phyloP scores from a whole-genome alignment of 192 early-diverging fungal genomes.

The Neocallimastix lanati region DNA sequence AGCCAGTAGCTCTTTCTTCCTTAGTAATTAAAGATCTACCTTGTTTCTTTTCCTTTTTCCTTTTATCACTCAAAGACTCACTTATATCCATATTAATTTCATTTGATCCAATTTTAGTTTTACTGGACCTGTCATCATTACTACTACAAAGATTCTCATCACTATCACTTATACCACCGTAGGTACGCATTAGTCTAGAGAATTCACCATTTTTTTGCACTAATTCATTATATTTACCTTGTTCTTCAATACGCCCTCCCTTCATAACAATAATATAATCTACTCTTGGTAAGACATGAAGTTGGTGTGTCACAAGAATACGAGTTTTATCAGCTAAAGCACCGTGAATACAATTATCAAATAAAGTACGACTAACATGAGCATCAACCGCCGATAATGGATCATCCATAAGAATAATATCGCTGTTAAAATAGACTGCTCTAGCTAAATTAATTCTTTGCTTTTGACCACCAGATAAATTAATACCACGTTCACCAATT shows the following conservation, averaged over 20 bases:
- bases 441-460: too few species aligned
- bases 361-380: conserved; percentile 40
- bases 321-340: too few species aligned
- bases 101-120: conserved; percentile 10
- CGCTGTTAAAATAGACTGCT: too few species aligned
- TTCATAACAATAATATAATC: too few species aligned
- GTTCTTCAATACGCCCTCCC: conserved; percentile 35
- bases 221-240: conserved; percentile 41
- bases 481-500: too few species aligned
- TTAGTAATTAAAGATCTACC: conserved; percentile 37
- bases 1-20: too few species aligned
- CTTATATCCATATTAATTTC: not conserved
- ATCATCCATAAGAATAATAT: conserved; percentile 53
- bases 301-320: too few species aligned
- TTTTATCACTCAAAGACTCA: not conserved
- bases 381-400: conserved; percentile 52
- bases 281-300: too few species aligned
- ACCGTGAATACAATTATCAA: conserved; percentile 18
- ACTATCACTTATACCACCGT: not conserved
- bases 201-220: conserved; percentile 22
- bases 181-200: not conserved
- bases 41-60: not conserved
- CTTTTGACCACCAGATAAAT: too few species aligned
- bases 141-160: conserved; percentile 5
- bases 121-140: conserved; percentile 3